Base-by-base conservation (phyloP, 495 filamentous ascomycete species). In the Aspergillus asperescens region DNA sequence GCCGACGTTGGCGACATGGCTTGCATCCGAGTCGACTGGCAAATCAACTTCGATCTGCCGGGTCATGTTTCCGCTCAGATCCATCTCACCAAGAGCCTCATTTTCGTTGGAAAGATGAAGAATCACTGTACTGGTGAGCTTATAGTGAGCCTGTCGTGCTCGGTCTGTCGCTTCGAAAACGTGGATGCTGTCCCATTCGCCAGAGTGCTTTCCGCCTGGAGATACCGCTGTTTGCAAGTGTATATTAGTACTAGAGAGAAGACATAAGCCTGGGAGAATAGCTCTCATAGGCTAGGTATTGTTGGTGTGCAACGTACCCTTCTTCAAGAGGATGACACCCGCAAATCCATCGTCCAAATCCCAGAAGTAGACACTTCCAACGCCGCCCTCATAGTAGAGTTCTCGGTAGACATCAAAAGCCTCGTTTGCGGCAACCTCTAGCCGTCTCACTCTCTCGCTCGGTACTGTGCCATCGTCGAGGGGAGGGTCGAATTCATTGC, bases 331-430 rank as follows among this genome's bases (percentile, higher is more conserved):
- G 34, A 97, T 89, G 27, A 96, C 93, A 2, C 93, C 93, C 0
- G 93, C 94, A 70, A 99, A 99, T 23, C 93, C 94, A 70, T 97
- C 93, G 62, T 99, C 94, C 72, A 97, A 69, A 68, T 96, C 94
- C 93, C 93, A 99, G 55, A 99, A 88, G 71, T 99, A 99, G 8
- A 96, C 94, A 58, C 87, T 93, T 34, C 84, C 87, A 19, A 96
- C 87, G 9, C 93, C 93, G 9, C 93, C 94, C 73, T 97, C 93
- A 62, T 96, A 99, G 71, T 99, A 98, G 70, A 99, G 74, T 66
- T 97, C 93, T 45, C 93, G 78, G 69, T 99, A 99, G 50, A 97
- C 81, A 72, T 99, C 93, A 68, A 99, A 94, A 16, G 89, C 92
- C 70, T 96, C 91, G 58, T 96, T 96, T 35, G 91, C 90, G 39